phyloP scores from a whole-genome alignment of 2,329 filamentous ascomycete species.

The Curvularia hawaiiensis region DNA sequence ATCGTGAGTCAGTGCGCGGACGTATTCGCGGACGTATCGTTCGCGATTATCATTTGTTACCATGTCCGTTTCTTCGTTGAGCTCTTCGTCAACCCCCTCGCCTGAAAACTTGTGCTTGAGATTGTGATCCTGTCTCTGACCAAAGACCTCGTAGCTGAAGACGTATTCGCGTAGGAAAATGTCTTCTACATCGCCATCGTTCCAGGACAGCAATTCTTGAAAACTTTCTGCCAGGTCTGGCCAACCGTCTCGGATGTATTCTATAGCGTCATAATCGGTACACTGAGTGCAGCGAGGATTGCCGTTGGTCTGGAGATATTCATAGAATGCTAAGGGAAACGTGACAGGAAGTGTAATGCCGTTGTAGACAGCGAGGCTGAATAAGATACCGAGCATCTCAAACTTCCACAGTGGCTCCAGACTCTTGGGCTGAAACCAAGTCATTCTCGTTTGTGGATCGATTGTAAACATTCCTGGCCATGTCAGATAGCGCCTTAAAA shows the following conservation, averaged over 20 bases:
- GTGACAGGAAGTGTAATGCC: conserved; percentile 89
- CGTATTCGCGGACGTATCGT: conserved; percentile 82
- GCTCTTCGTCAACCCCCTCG: neutral
- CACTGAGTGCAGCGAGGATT: conserved; percentile 37
- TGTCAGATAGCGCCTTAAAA: conserved; percentile 14
- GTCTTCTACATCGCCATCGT: conserved; percentile 80
- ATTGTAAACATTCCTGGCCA: conserved; percentile 71
- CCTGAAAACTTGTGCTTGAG: conserved; percentile 49
- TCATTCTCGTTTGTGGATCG: conserved; percentile 76
- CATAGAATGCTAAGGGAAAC: conserved; percentile 84
- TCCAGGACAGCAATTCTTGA: conserved; percentile 74
- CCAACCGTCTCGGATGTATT: conserved; percentile 90
- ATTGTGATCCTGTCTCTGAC: conserved; percentile 58
- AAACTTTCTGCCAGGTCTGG: conserved; percentile 78
- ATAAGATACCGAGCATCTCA: conserved; percentile 83
- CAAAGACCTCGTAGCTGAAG: conserved; percentile 72
- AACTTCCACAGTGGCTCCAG: conserved; percentile 87
- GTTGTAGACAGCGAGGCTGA: conserved; percentile 91
- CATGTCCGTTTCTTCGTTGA: conserved; percentile 61
- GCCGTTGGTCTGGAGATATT: conserved; percentile 69
- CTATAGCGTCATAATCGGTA: conserved; percentile 47
- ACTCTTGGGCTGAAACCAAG: conserved; percentile 86
- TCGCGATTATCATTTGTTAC: conserved; percentile 82
- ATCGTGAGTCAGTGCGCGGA: conserved; percentile 44
- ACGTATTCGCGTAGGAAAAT: conserved; percentile 84